phyloP scores from a whole-genome alignment of 73 alveolate genomes.

The Uronychia binucleata region DNA sequence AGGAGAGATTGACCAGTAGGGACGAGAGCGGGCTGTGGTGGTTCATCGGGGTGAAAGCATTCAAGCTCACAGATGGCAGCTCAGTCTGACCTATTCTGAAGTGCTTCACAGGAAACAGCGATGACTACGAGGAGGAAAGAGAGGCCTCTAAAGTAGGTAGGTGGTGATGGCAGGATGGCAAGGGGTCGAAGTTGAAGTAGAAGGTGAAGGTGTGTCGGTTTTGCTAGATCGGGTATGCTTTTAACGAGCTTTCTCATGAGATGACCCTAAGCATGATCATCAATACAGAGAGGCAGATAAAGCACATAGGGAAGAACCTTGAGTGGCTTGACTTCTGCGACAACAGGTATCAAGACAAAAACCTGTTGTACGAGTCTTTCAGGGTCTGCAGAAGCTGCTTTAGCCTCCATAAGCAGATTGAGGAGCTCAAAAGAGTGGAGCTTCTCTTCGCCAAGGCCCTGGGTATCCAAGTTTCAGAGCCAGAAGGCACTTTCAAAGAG shows the following conservation, averaged over 20 bases:
- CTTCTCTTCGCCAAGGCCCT: constrained; percentile 17
- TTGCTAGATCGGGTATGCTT: constrained; percentile 71
- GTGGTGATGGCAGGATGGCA: background rate
- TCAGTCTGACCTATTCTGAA: constrained; percentile 47
- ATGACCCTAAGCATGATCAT: constrained; percentile 70
- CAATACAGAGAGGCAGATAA: constrained; percentile 70
- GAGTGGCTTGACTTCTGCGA: constrained; percentile 33
- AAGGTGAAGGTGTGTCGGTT: constrained; percentile 56
- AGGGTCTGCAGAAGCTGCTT: constrained; percentile 41
- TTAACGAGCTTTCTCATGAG: constrained; percentile 54
- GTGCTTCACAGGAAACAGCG: constrained; percentile 50
- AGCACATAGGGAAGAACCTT: constrained; percentile 31
- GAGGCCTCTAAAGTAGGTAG: background rate
- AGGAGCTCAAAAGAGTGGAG: constrained; percentile 19
- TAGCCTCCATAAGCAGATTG: constrained; percentile 10
- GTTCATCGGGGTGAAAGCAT: constrained; percentile 68
- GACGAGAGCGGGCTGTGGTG: constrained; percentile 95
- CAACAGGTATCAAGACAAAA: constrained; percentile 1
- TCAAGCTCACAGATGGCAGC: constrained; percentile 28
- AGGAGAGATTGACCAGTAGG: background rate
- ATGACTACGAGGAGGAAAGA: constrained; percentile 20
- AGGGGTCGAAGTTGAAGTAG: background rate
- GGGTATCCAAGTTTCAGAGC: constrained; percentile 35
- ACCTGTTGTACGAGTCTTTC: constrained; percentile 17
- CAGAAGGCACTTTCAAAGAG: too few species aligned